phyloP scores from a whole-genome alignment of 371 early-diverging fungal genomes.

The Amoeboaphelidium occidentale region DNA sequence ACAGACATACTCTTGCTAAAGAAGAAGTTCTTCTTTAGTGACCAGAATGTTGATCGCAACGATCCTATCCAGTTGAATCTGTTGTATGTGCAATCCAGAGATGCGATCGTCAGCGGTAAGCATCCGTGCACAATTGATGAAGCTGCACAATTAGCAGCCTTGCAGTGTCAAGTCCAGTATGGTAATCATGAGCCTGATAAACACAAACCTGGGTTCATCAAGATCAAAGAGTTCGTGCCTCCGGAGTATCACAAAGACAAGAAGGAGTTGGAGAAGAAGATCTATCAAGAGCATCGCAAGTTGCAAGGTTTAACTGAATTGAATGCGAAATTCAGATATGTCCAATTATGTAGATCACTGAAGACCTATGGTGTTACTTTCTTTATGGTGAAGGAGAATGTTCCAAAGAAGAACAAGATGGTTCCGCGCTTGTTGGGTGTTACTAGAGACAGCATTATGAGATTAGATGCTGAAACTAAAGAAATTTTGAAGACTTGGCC shows the following conservation, averaged over 20 bases:
- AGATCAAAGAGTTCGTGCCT: constrained; percentile 20
- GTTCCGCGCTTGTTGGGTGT: constrained; percentile 19
- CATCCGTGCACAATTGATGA: constrained; percentile 25
- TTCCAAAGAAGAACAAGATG: constrained; percentile 15
- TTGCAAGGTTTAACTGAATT: constrained; percentile 21
- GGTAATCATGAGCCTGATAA: constrained; percentile 27
- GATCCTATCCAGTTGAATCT: constrained; percentile 28
- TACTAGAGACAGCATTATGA: constrained; percentile 21
- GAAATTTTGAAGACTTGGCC: constrained; percentile 22
- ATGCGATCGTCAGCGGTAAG: constrained; percentile 20
- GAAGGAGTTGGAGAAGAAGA: constrained; percentile 19
- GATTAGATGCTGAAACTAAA: constrained; percentile 23
- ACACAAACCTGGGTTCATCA: constrained; percentile 18
- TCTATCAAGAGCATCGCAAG: constrained; percentile 21
- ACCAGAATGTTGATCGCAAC: constrained; percentile 22
- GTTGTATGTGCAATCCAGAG: constrained; percentile 19
- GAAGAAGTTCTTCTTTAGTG: constrained; percentile 27
- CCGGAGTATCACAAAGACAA: constrained; percentile 17
- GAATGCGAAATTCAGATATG: constrained; percentile 26
- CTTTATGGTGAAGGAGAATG: constrained; percentile 21
- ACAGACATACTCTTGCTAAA: constrained; percentile 18
- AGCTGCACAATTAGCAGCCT: constrained; percentile 21
- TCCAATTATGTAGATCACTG: constrained; percentile 21
- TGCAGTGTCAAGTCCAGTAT: constrained; percentile 22
- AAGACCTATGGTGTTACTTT: constrained; percentile 30